Evolutionary conservation across 2,329 filamentous ascomycete species (phyloP), one percentile per base, ranked within the genome.

Genomic region (Paecilomyces variotii): DNA sequence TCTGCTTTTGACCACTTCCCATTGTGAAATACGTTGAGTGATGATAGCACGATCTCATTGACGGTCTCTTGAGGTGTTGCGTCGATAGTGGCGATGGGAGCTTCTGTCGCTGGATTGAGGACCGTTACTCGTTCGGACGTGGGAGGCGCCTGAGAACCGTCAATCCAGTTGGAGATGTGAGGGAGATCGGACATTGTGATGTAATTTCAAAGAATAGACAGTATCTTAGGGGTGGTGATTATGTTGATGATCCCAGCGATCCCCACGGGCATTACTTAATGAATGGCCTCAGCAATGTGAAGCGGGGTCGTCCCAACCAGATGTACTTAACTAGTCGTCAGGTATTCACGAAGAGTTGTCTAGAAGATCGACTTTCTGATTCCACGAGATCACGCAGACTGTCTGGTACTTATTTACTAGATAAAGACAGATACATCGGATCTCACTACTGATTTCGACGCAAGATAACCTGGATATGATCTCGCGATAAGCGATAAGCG

Each of bases 1-100:
- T 85, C 76, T 1, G 79, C 77, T 56, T 74, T 79, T 2, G 85
- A 84, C 84, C 84, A 87, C 35, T 76, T 58, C 19, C 84, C 83
- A 0, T 74, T 74, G 53, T 75, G 72, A 73, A 83, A 85, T 26
- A 63, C 65, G 6, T 57, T 26, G 6, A 64, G 57, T 6, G 70
- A 70, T 50, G 60, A 34, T 1, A 59, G n/a, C 51, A 86, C 76
- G 61, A 84, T 81, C 6, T 76, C 72, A 60, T 80, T 73, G 49
- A 87, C 77, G 9, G 78, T 75, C 24, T 82, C 79, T 63, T 77
- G 79, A 2, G 79, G 77, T 30, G 79, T 80, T 7, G 87, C 79
- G 64, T 88, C 80, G 61, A 87, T 63, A 30, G 68, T 71, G 27
- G 67, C 70, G 54, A 73, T 63, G 52, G 61, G 57, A 4, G 58